Conservation (phyloP, 441 rosid species). For the Syzygium syzygioides region DNA sequence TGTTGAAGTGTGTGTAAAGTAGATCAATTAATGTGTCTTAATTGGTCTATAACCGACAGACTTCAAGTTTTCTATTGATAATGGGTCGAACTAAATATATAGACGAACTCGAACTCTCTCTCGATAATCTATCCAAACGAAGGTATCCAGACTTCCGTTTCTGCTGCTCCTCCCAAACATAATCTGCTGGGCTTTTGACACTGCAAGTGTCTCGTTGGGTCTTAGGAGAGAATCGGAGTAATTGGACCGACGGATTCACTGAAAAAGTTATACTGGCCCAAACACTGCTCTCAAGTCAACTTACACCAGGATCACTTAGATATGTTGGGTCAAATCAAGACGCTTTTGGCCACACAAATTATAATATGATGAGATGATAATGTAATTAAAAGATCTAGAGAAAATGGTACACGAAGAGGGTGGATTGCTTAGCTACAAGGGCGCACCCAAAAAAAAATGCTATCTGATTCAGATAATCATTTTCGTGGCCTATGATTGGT, state of each 20-base stretch:
- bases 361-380: constrained; percentile 21
- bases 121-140: not conserved
- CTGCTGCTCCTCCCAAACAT: not conserved
- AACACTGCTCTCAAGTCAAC: not conserved
- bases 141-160: not conserved
- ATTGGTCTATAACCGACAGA: not conserved
- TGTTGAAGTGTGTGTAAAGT: not conserved
- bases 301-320: not conserved
- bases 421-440: constrained; percentile 17
- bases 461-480: constrained; percentile 59
- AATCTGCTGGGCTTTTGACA: not conserved
- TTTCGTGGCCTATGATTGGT: constrained; percentile 32
- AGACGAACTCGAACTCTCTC: not conserved
- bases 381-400: constrained; percentile 10
- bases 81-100: not conserved
- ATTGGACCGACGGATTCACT: no score
- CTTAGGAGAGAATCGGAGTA: not conserved
- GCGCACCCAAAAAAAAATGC: constrained; percentile 44
- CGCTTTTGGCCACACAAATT: not conserved
- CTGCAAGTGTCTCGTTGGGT: not conserved
- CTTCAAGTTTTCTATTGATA: not conserved
- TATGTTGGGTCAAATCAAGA: not conserved
- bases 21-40: not conserved
- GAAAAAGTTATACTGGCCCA: not conserved
- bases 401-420: not conserved